These are phyloP conservation scores for Coemansia aciculifera DNA, from an alignment of 192 early-diverging fungal genomes.

Conservation along the genomic window DNA sequence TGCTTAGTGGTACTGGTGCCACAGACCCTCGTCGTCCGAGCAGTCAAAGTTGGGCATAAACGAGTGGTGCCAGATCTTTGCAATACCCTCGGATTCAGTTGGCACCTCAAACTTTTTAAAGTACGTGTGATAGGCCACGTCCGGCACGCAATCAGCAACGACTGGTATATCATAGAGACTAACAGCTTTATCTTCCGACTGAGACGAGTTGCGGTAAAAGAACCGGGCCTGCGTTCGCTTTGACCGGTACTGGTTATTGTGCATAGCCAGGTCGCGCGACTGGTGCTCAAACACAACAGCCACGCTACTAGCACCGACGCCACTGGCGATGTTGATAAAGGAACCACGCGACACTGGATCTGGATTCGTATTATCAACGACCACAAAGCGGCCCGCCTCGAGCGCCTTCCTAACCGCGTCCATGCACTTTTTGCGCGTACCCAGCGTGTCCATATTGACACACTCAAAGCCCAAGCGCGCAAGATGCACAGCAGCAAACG, in stretches of 20 bases:
- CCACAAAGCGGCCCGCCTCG: constrained; percentile 57
- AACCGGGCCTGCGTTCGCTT: constrained; percentile 42
- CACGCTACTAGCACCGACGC: constrained; percentile 16
- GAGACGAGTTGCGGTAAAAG: constrained; percentile 6
- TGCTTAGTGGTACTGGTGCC: constrained; percentile 37
- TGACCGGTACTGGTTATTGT: constrained; percentile 78
- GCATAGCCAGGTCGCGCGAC: constrained; percentile 71
- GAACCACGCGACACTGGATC: constrained; percentile 58
- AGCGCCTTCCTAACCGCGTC: constrained; percentile 58
- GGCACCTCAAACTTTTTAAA: constrained; percentile 44
- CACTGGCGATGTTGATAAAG: constrained; percentile 68
- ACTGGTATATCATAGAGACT: constrained; percentile 14
- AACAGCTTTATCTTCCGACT: not conserved
- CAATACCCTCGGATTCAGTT: constrained; percentile 23
- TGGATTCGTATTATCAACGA: constrained; percentile 86
- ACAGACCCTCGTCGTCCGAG: constrained; percentile 28
- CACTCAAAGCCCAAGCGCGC: constrained; percentile 64
- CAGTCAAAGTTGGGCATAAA: constrained; percentile 37
- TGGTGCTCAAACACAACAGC: constrained; percentile 58
- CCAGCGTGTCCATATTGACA: constrained; percentile 84
- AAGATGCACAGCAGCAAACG: constrained; percentile 67
- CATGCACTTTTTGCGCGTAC: constrained; percentile 75
- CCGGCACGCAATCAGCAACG: constrained; percentile 24
- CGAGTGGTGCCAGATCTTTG: constrained; percentile 18
- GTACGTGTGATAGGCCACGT: constrained; percentile 45